phyloP scores from a whole-genome alignment of 2,329 filamentous ascomycete species.

The Nemania abortiva region DNA sequence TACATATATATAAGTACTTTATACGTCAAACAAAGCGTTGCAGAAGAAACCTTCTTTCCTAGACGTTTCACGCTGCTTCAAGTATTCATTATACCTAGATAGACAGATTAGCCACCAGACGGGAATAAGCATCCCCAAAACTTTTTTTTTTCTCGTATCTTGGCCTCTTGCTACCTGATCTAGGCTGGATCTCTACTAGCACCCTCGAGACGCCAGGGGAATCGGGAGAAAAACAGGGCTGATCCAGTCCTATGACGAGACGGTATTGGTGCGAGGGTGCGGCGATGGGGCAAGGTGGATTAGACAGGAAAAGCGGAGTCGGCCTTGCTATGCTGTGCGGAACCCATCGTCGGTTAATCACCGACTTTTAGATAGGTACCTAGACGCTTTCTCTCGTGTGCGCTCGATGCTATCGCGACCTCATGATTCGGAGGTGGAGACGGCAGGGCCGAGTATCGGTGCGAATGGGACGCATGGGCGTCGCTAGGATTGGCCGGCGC shows the following conservation, averaged over 20 bases:
- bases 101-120: constrained; percentile 8
- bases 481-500: constrained; percentile 10
- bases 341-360: constrained; percentile 15
- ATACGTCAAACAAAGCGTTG: constrained; percentile 20
- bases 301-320: constrained; percentile 35
- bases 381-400: neutral
- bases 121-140: constrained; percentile 32
- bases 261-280: constrained; percentile 22
- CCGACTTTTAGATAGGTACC: constrained; percentile 19
- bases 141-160: neutral
- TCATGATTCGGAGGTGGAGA: constrained; percentile 22
- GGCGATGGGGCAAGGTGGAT: constrained; percentile 20
- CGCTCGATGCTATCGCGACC: constrained; percentile 6
- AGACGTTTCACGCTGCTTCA: neutral
- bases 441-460: constrained; percentile 45
- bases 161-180: constrained; percentile 11
- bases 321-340: neutral
- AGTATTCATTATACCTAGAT: neutral
- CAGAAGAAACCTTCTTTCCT: neutral
- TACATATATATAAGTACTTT: no score
- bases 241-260: constrained; percentile 20
- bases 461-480: constrained; percentile 11
- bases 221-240: constrained; percentile 23
- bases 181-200: constrained; percentile 29
- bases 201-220: constrained; percentile 10